These are phyloP conservation scores for Trypanosoma congolense DNA, from an alignment of 208 protist species.

Conservation along the genomic window DNA sequence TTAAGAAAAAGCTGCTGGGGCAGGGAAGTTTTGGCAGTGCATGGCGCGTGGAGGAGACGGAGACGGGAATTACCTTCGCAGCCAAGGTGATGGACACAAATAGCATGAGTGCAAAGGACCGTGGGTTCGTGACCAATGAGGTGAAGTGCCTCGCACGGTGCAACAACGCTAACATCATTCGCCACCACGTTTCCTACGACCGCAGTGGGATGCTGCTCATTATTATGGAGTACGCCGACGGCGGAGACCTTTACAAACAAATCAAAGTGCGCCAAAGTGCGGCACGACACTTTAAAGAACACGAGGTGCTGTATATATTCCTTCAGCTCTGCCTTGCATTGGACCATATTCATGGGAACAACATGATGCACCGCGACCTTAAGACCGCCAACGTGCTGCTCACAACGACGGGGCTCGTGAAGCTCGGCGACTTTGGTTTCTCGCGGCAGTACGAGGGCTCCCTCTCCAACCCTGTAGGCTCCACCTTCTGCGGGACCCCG, in stretches of 20 bases:
- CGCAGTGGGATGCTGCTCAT: conserved; percentile 72
- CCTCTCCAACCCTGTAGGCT: conserved; percentile 74
- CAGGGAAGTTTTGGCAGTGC: conserved; percentile 91
- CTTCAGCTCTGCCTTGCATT: conserved; percentile 80
- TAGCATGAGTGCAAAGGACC: conserved; percentile 85
- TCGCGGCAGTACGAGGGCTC: conserved; percentile 84
- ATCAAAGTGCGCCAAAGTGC: conserved; percentile 64
- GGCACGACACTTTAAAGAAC: conserved; percentile 75
- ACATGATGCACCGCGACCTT: conserved; percentile 88
- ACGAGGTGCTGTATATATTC: conserved; percentile 84
- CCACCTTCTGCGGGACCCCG: conserved; percentile 85
- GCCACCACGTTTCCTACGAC: conserved; percentile 63
- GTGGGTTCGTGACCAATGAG: conserved; percentile 91
- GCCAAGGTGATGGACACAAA: conserved; percentile 90
- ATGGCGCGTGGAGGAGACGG: conserved; percentile 76
- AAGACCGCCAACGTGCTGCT: conserved; percentile 88
- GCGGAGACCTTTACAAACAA: conserved; percentile 77
- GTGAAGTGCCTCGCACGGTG: conserved; percentile 88
- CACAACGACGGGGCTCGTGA: conserved; percentile 75
- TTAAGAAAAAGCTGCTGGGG: conserved; percentile 85
- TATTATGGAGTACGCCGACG: conserved; percentile 88
- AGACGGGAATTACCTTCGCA: conserved; percentile 63
- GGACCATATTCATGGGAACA: conserved; percentile 83
- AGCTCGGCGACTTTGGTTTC: conserved; percentile 87
- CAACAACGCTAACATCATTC: conserved; percentile 90